Conservation (phyloP, 2,329 filamentous ascomycete genomes). For the Colletotrichum liriopes region DNA sequence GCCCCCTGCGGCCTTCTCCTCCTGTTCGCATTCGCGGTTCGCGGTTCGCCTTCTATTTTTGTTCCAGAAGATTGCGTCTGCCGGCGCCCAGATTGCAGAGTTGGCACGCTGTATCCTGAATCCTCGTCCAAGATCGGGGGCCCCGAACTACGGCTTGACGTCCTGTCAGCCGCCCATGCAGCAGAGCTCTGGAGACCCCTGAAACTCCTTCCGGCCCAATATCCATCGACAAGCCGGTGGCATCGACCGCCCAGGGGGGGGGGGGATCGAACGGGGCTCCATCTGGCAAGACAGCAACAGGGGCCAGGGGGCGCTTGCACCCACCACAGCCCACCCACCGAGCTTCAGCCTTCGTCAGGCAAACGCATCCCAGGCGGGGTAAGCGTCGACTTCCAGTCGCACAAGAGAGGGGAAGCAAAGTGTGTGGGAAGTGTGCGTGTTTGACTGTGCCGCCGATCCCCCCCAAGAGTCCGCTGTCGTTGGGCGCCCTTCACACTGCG, state of each 20-base stretch:
- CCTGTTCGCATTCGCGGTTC: neutral
- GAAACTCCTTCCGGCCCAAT: constrained; percentile 19
- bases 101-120: constrained; percentile 14
- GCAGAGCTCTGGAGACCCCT: constrained; percentile 19
- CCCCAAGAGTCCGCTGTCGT: constrained; percentile 2
- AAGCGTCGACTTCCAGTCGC: constrained; percentile 16
- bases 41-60: constrained; percentile 38
- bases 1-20: constrained; percentile 1
- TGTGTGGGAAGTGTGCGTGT: neutral
- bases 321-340: neutral
- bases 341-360: constrained; percentile 3
- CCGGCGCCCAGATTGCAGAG: constrained; percentile 12
- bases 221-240: constrained; percentile 22
- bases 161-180: constrained; percentile 11
- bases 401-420: constrained; percentile 37
- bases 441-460: constrained; percentile 27
- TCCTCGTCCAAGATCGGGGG: constrained; percentile 24
- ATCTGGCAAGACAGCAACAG: constrained; percentile 22
- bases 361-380: constrained; percentile 36
- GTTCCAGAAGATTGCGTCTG: constrained; percentile 25
- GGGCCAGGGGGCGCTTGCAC: constrained; percentile 21
- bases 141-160: constrained; percentile 18
- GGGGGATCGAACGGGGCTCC: constrained; percentile 4
- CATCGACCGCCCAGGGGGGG: constrained; percentile 12
- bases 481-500: neutral